Percentiles rank a stretch among this genome's conserved stretches.
phyloP scores from a whole-genome alignment of 257 asterid species.

The Galeopsis tetrahit region DNA sequence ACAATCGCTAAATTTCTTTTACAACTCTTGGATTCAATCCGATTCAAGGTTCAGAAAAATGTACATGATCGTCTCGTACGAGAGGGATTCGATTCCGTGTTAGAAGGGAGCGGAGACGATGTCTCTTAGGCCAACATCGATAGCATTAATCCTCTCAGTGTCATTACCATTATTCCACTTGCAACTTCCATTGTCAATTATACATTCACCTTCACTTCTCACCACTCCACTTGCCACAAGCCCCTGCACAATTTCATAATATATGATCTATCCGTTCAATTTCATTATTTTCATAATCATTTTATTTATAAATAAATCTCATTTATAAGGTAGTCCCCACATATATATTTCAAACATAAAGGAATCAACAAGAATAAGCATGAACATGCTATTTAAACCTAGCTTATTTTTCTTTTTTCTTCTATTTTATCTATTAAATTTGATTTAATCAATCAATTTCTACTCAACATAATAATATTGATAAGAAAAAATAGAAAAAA shows the following conservation, averaged over 20 bases:
- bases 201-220: constrained; percentile 15
- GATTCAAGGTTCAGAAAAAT: too few relatives aligned
- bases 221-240: constrained; percentile 42
- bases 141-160: too few relatives aligned
- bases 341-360: neutral
- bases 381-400: neutral
- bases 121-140: constrained; percentile 32
- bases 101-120: constrained; percentile 52
- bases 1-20: too few relatives aligned
- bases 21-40: too few relatives aligned
- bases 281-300: too few relatives aligned
- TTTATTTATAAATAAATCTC: too few relatives aligned
- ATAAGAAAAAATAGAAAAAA: neutral
- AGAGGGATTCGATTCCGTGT: too few relatives aligned
- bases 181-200: neutral
- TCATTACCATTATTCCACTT: neutral
- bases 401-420: neutral
- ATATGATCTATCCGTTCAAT: too few relatives aligned
- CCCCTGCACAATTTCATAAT: constrained; percentile 39
- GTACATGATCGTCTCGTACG: too few relatives aligned
- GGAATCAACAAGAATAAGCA: neutral
- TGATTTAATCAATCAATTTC: too few relatives aligned
- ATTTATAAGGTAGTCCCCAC: too few relatives aligned
- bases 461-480: neutral
- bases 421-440: too few relatives aligned